A percentile compares a stretch with the other conserved stretches of the same genome.
Evolutionary conservation across 805 yeast species (phyloP).

Genomic region (Saturnispora saitoi): DNA sequence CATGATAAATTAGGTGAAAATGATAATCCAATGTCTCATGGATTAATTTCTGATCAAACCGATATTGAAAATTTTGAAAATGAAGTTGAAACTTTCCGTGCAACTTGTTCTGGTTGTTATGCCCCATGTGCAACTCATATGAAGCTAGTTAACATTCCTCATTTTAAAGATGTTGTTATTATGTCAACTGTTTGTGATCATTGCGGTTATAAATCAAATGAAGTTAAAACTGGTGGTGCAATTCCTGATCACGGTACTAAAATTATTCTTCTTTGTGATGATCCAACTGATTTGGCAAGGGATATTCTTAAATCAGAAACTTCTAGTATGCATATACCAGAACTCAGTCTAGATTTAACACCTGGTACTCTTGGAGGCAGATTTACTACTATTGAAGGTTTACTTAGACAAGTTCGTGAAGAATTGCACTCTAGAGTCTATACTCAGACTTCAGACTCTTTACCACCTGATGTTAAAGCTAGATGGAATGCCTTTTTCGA

Average conservation of each 20-base stretch:
- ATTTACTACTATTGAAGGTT: slow-evolving; percentile 94
- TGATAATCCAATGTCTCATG: slow-evolving; percentile 37
- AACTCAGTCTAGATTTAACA: slow-evolving; percentile 78
- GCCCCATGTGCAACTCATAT: slow-evolving; percentile 83
- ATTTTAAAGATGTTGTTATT: slow-evolving; percentile 92
- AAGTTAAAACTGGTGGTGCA: slow-evolving; percentile 97
- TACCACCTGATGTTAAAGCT: slow-evolving; percentile 68
- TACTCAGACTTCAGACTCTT: slow-evolving; percentile 80
- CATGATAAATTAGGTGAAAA: slow-evolving; percentile 27
- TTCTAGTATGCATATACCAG: slow-evolving; percentile 80
- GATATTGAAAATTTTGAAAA: slow-evolving; percentile 75
- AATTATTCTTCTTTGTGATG: slow-evolving; percentile 67
- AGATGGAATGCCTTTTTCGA: slow-evolving; percentile 80
- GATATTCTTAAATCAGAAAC: slow-evolving; percentile 93
- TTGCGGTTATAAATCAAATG: slow-evolving; percentile 95
- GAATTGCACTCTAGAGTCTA: slow-evolving; percentile 82
- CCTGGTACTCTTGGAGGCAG: slow-evolving; percentile 98
- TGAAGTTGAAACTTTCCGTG: slow-evolving; percentile 89
- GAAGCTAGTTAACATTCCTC: slow-evolving; percentile 96
- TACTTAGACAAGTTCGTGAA: slow-evolving; percentile 78
- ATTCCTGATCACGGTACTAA: slow-evolving; percentile 79
- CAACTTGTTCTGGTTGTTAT: slow-evolving; percentile 87
- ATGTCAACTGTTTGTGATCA: slow-evolving; percentile 90
- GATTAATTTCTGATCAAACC: slow-evolving; percentile 60
- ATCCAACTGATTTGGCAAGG: slow-evolving; percentile 87